Evolutionary conservation across 2,329 filamentous ascomycete genomes (phyloP), one percentile per base, ranked within the genome.

Genomic region (Capronia americana): DNA sequence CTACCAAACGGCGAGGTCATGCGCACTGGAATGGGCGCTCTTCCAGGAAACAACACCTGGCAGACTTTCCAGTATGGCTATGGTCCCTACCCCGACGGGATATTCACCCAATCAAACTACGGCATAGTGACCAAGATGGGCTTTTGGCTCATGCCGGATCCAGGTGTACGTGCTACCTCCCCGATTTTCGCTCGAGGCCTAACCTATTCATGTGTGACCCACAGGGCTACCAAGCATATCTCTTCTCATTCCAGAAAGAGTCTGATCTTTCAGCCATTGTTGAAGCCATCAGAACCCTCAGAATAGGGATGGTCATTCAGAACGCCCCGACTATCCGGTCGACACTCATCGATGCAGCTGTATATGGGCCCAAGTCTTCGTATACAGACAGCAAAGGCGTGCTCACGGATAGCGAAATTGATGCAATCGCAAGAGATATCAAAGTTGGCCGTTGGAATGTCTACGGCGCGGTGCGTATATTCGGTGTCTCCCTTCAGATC

Each of bases 21-120:
- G 10, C 72, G 79, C 17, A 81, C 78, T 1, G 79, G 79, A 3
- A 80, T 80, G 79, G 79, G 79, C 2, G 72, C 70, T 17, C 64
- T 71, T 38, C 55, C 55, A n/a, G 46, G 46, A 8, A 64, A 64
- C 24, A 64, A 64, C 34, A 64, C 62, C 32, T 64, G 62, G 62
- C 56, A 64, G 56, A 59, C 30, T 17, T 64, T 64, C 46, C 62
- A 57, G 41, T 64, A 64, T 41, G 62, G 62, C n/a, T 64, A 58
- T 50, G 61, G 61, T 8, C 61, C 61, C 32, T 57, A 57, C n/a
- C 55, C 61, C 4, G 55, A 64, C 34, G 62, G 62, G 17, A 57
- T 72, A 2, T 72, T 72, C 51, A 67, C 64, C 6, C 70, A 72
- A 38, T 70, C 68, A 20, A 71, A 72, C 46, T 66, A 61, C 26